These are phyloP conservation scores for Exsudoporus floridanus DNA, from an alignment of 1,284 basidiomycete genomes.

Conservation along the genomic window DNA sequence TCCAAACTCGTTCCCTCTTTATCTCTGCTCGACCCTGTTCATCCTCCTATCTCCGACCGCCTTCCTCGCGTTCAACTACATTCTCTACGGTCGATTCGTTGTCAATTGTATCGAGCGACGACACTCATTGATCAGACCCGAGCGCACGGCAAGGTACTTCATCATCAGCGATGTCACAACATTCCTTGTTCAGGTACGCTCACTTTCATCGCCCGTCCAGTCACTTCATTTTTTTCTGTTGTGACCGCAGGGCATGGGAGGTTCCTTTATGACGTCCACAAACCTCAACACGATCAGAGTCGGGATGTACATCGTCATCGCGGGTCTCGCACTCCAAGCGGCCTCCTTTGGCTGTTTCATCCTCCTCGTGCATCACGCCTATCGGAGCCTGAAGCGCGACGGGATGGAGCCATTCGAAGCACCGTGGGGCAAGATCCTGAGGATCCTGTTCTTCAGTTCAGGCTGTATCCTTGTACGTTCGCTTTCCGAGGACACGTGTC, in stretches of 20 bases:
- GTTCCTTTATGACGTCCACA: slow-evolving; percentile 13
- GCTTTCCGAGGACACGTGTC: too few relatives aligned
- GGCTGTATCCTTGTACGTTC: slow-evolving; percentile 27
- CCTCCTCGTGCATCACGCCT: slow-evolving; percentile 17
- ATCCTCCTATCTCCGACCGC: slow-evolving; percentile 25
- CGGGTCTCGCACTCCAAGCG: slow-evolving; percentile 26
- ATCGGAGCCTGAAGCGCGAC: slow-evolving; percentile 13
- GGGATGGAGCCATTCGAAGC: slow-evolving; percentile 8
- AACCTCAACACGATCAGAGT: not conserved
- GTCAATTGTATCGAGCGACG: slow-evolving; percentile 19
- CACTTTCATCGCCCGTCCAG: too few relatives aligned
- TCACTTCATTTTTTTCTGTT: not conserved
- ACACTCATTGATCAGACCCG: slow-evolving; percentile 26
- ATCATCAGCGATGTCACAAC: slow-evolving; percentile 38
- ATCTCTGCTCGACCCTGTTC: slow-evolving; percentile 15
- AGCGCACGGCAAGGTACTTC: slow-evolving; percentile 24
- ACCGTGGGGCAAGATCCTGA: slow-evolving; percentile 26
- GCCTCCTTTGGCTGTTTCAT: slow-evolving; percentile 28
- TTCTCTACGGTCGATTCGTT: slow-evolving; percentile 31
- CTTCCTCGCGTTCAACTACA: slow-evolving; percentile 36
- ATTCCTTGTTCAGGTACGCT: slow-evolving; percentile 41
- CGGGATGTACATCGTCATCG: slow-evolving; percentile 22
- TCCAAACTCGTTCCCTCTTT: slow-evolving; percentile 14
- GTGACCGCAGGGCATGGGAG: slow-evolving; percentile 13
- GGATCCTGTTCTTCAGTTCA: slow-evolving; percentile 26